Evolutionary conservation across 805 yeast species (phyloP).

Genomic region (Metschnikowia shivogae): DNA sequence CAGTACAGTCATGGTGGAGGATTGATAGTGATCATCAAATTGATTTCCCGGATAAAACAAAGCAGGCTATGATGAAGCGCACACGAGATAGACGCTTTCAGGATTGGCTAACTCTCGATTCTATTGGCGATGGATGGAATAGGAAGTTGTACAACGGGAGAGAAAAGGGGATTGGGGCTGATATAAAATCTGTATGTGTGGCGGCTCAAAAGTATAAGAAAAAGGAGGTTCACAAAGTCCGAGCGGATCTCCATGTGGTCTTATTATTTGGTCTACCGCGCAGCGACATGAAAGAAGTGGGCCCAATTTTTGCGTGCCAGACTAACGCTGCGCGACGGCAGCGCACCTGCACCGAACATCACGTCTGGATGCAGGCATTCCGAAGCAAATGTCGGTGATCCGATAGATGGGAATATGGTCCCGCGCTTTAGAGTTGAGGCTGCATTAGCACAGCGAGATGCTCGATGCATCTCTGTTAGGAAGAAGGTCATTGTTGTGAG

Average conservation of each 20-base stretch:
- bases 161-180: not conserved
- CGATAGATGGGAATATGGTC: not conserved
- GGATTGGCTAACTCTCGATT: not conserved
- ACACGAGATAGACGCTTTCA: not conserved
- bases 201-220: not conserved
- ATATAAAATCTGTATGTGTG: not conserved
- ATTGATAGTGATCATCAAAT: slow-evolving; percentile 1
- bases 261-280: slow-evolving; percentile 1
- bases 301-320: slow-evolving; percentile 3
- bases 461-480: too few relatives aligned
- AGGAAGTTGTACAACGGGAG: not conserved
- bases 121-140: not conserved
- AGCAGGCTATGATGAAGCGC: not conserved
- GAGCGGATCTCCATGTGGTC: slow-evolving; percentile 5
- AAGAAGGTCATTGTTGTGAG: too few relatives aligned
- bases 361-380: not conserved
- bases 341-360: not conserved
- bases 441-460: too few relatives aligned
- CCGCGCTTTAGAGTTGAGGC: too few relatives aligned
- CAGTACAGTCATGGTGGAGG: slow-evolving; percentile 1
- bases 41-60: not conserved
- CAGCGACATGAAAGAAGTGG: not conserved
- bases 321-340: not conserved
- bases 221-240: not conserved
- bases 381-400: not conserved